A percentile compares a stretch with the other conserved stretches of the same genome.
phyloP scores from a whole-genome alignment of 148 eudicot species.

The Rheum nobile region DNA sequence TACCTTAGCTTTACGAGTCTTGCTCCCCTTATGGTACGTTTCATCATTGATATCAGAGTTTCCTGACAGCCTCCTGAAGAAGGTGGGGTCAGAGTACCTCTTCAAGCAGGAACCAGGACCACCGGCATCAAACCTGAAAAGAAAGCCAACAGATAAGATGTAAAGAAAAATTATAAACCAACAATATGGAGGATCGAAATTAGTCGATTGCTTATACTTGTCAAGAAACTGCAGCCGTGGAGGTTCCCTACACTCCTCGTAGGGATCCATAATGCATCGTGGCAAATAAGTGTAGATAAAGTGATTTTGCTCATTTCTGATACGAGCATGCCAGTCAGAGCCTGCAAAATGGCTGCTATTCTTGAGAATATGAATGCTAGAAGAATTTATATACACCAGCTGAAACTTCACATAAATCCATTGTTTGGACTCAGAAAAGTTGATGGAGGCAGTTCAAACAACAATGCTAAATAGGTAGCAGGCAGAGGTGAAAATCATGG shows the following conservation, averaged over 20 bases:
- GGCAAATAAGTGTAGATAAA: conserved; percentile 68
- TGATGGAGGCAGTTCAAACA: no score
- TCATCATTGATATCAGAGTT: conserved; percentile 23
- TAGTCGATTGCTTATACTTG: conserved; percentile 35
- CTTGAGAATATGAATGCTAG: conserved; percentile 13
- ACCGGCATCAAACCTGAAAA: conserved; percentile 73
- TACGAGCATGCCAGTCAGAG: conserved; percentile 55
- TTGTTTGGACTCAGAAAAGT: no score
- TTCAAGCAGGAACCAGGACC: conserved; percentile 94
- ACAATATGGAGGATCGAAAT: background rate
- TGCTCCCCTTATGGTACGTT: conserved; percentile 34
- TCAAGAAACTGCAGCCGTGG: conserved; percentile 79
- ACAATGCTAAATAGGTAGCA: no score
- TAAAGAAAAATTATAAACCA: background rate
- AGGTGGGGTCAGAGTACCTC: conserved; percentile 84
- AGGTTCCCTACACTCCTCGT: conserved; percentile 75
- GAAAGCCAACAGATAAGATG: background rate
- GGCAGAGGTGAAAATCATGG: no score
- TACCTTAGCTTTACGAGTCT: conserved; percentile 61
- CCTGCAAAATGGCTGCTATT: conserved; percentile 39
- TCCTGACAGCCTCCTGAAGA: conserved; percentile 63
- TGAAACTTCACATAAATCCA: background rate
- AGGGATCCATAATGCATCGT: conserved; percentile 61
- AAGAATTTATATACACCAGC: background rate
- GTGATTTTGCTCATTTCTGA: conserved; percentile 46